Base-by-base conservation (phyloP, 805 yeast genomes). In the Candida yuanshanica region DNA sequence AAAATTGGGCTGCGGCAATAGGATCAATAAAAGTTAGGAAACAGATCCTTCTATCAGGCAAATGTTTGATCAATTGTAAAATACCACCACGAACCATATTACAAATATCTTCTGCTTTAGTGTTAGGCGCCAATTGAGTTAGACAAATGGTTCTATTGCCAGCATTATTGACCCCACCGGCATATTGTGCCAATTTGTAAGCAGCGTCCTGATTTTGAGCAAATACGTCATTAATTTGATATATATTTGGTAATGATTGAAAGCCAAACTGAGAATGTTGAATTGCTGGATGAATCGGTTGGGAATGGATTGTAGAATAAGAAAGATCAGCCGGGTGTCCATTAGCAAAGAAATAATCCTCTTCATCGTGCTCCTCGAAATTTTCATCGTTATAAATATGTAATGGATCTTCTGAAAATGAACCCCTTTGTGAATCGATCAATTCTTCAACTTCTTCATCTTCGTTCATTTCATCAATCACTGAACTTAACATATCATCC, bases 201-300 rank as follows among this genome's bases (percentile, higher is more conserved):
- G 96, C 96, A 1, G 95, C 95, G 31, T 91, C 89, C 11, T 91
- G 78, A 64, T 88, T 95, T 62, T 86, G 91, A 20, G 88, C 85
- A 39, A 88, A 70, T 6, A 87, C 83, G 38, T 43, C 45, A 22
- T 43, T 32, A 13, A 35, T 29, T n/a, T 42, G 42, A 33, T 41
- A 36, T 9, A 29, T 27, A 9, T 29, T 23, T 16, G 21, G 35
- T 38, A 11, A 39, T 32, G 17, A 40, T 31, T 17, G 34, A 17
- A 23, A 23, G 8, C 18, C 21, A 18, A 17, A 17, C 18, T 17
- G 21, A 7, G 14, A 7, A 31, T 18, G 20, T 31, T 31, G 34
- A 12, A 17, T n/a, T 31, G n/a, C 18, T 17, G 20, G 34, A 12
- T 31, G 34, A 4, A 31, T 18, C 14, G 22, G 34, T 18, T 31